Evolutionary conservation across 257 asterid species (phyloP).

Genomic region (Solanum clarkiae): DNA sequence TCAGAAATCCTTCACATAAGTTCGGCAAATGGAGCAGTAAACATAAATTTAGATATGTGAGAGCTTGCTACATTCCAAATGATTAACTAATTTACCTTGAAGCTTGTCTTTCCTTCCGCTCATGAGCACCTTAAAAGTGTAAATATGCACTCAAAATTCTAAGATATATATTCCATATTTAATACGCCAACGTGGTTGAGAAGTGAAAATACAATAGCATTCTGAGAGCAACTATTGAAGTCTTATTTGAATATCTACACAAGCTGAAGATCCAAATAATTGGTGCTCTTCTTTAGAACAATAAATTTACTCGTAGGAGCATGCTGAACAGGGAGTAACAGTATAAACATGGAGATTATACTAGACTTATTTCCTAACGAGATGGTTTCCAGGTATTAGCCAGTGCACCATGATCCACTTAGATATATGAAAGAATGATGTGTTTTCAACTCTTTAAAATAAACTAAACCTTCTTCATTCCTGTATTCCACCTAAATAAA

Average conservation of each 20-base stretch:
- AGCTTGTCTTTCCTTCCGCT: neutral
- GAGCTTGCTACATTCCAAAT: neutral
- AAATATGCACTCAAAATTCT: neutral
- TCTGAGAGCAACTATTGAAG: neutral
- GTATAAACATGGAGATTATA: neutral
- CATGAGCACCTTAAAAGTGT: neutral
- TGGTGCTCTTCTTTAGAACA: neutral
- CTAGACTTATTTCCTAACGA: neutral
- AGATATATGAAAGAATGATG: neutral
- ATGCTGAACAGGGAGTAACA: neutral
- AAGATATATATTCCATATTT: neutral
- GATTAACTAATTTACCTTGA: neutral
- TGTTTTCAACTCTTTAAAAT: neutral
- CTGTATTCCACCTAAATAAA: neutral
- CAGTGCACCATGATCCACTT: neutral
- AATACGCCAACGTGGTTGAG: neutral
- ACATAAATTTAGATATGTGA: neutral
- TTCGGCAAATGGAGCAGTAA: neutral
- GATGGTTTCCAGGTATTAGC: neutral
- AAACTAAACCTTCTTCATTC: neutral
- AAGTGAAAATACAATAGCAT: neutral
- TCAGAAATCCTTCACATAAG: neutral
- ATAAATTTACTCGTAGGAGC: neutral
- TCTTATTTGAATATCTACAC: neutral
- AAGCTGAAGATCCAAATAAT: neutral